Percentiles rank a stretch among this genome's conserved stretches.
Conservation (phyloP, 2,329 filamentous ascomycete genomes). For the Trichophyton schoenleinii region DNA sequence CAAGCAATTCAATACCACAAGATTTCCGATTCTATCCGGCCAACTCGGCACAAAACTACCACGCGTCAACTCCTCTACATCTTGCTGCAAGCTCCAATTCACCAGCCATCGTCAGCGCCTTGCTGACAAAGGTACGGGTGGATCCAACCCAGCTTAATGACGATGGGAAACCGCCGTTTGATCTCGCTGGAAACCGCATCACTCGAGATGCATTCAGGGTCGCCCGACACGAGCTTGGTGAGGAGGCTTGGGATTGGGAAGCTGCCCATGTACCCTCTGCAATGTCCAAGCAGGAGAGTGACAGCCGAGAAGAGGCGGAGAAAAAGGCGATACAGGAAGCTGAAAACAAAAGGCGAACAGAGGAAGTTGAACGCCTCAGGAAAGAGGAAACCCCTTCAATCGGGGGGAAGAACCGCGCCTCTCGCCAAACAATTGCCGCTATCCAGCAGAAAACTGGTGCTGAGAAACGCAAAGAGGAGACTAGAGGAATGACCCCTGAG, state of each 20-base stretch:
- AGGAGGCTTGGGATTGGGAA: constrained; percentile 66
- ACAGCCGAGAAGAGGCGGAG: constrained; percentile 56
- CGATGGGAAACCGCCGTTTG: constrained; percentile 77
- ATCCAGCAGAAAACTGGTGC: constrained; percentile 57
- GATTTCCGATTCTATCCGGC: constrained; percentile 64
- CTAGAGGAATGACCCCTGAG: constrained; percentile 72
- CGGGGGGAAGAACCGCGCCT: constrained; percentile 10
- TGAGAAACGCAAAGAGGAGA: constrained; percentile 72
- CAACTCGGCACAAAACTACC: constrained; percentile 55
- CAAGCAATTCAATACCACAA: constrained; percentile 56
- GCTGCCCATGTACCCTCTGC: constrained; percentile 57
- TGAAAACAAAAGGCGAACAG: constrained; percentile 57
- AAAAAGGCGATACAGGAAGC: constrained; percentile 54
- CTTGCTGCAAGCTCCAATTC: constrained; percentile 72
- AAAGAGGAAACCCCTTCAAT: constrained; percentile 41
- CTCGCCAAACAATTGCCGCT: constrained; percentile 22
- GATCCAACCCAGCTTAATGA: constrained; percentile 58
- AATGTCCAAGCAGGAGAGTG: constrained; percentile 58
- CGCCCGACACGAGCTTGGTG: constrained; percentile 69
- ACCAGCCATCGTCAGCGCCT: constrained; percentile 59
- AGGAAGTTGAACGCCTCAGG: constrained; percentile 60
- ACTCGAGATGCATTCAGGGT: constrained; percentile 88
- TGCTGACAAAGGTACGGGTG: constrained; percentile 61
- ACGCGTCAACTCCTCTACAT: constrained; percentile 74
- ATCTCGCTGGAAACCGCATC: constrained; percentile 69